Conservation (phyloP, 2,329 filamentous ascomycete genomes). For the Massarina eburnea region DNA sequence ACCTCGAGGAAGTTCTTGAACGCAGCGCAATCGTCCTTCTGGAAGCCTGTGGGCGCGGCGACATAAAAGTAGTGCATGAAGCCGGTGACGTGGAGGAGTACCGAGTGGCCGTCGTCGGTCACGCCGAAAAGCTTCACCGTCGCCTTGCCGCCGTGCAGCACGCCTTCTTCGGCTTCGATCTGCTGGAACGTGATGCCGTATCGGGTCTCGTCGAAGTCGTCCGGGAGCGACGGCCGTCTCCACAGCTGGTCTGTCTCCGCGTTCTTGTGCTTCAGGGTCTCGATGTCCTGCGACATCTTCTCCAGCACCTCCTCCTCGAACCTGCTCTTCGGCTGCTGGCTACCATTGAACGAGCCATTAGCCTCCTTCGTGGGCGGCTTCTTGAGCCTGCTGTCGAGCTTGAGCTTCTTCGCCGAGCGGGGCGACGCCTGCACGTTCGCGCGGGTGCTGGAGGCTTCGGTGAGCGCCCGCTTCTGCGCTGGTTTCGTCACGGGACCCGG, state of each 20-base stretch:
- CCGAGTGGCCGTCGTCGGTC: conserved; percentile 82
- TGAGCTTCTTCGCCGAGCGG: conserved; percentile 74
- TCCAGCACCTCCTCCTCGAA: conserved; percentile 95
- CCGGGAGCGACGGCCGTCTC: conserved; percentile 65
- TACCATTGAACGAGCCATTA: conserved; percentile 58
- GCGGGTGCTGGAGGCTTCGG: conserved; percentile 49
- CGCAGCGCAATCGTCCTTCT: conserved; percentile 71
- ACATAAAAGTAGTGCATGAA: conserved; percentile 97
- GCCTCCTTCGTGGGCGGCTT: conserved; percentile 65
- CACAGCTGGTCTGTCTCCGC: conserved; percentile 92
- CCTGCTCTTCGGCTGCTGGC: conserved; percentile 84
- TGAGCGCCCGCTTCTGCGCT: conserved; percentile 50
- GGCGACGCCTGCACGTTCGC: conserved; percentile 49
- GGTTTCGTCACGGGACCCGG: conserved; percentile 35
- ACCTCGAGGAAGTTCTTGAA: conserved; percentile 82
- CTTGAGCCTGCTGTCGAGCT: conserved; percentile 64
- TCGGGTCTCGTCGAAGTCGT: conserved; percentile 61
- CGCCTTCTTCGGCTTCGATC: conserved; percentile 92
- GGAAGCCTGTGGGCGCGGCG: conserved; percentile 81
- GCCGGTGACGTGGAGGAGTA: conserved; percentile 90
- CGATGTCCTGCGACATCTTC: conserved; percentile 93
- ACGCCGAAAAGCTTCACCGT: conserved; percentile 94
- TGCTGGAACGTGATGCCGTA: conserved; percentile 88
- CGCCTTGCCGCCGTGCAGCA: conserved; percentile 71
- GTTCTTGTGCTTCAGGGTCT: conserved; percentile 80